Evolutionary conservation across 371 early-diverging fungal species (phyloP).

Genomic region (Nematocida minor): DNA sequence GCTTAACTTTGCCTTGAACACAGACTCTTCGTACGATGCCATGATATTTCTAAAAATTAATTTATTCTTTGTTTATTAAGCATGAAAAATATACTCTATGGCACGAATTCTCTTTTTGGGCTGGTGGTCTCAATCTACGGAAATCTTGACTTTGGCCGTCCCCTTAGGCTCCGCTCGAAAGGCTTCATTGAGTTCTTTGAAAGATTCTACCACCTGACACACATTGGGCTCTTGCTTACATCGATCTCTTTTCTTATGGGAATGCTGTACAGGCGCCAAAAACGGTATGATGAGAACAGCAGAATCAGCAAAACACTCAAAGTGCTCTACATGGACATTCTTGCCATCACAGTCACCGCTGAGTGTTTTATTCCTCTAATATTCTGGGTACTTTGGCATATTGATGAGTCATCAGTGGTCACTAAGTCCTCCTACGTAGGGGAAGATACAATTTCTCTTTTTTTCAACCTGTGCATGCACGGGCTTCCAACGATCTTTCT

Average conservation of each 20-base stretch:
- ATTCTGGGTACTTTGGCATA: constrained; percentile 43
- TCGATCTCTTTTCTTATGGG: background rate
- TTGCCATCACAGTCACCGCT: constrained; percentile 15
- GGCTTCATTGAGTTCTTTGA: background rate
- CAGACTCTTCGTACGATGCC: constrained; percentile 45
- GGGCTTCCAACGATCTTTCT: constrained; percentile 39
- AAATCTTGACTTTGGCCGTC: constrained; percentile 36
- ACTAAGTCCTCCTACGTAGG: constrained; percentile 1
- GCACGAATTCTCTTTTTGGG: background rate
- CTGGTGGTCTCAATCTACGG: constrained; percentile 5
- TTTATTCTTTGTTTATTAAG: background rate
- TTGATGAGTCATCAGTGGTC: constrained; percentile 21
- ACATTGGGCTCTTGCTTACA: constrained; percentile 32
- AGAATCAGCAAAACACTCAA: background rate
- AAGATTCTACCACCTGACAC: constrained; percentile 43
- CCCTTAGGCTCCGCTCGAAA: background rate
- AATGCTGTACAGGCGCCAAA: background rate
- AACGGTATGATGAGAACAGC: background rate
- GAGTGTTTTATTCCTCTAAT: constrained; percentile 31
- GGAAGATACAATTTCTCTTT: constrained; percentile 36
- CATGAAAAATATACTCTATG: background rate
- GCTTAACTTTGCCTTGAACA: constrained; percentile 81
- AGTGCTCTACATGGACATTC: background rate
- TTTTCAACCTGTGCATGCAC: constrained; percentile 52
- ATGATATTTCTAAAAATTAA: constrained; percentile 40